These are phyloP conservation scores for Colletotrichum tabaci DNA, from an alignment of 2,329 filamentous ascomycete genomes.

Conservation along the genomic window DNA sequence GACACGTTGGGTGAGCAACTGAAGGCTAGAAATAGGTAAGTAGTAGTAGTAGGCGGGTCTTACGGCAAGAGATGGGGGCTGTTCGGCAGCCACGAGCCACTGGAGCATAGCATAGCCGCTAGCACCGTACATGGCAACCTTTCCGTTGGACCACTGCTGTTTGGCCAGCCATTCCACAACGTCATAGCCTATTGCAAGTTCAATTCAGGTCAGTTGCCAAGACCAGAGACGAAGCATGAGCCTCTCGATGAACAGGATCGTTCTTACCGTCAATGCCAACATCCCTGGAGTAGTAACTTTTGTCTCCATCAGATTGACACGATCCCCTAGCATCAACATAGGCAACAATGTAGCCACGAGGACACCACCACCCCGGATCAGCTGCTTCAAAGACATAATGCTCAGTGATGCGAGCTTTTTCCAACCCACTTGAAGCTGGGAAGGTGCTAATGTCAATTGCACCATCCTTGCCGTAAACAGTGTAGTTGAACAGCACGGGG, in stretches of 20 bases:
- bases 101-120: conserved; percentile 8
- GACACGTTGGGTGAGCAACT: not conserved
- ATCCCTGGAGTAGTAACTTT: not conserved
- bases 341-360: not conserved
- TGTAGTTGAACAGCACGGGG: not conserved
- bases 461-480: not conserved
- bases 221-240: not conserved
- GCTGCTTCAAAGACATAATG: not conserved
- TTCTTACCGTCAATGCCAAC: not conserved
- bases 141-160: conserved; percentile 4
- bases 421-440: not conserved
- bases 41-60: not conserved
- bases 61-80: conserved; percentile 10
- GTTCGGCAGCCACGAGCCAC: conserved; percentile 3
- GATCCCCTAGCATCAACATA: not conserved
- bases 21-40: no score
- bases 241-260: not conserved
- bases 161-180: conserved; percentile 7
- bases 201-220: not conserved
- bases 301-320: not conserved
- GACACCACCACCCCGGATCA: conserved; percentile 6
- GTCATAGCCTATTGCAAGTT: not conserved
- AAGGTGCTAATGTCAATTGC: not conserved
- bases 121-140: conserved; percentile 4
- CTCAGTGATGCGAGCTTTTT: not conserved